phyloP scores from a whole-genome alignment of 2,329 filamentous ascomycete species.

The Teratosphaeria viscida region DNA sequence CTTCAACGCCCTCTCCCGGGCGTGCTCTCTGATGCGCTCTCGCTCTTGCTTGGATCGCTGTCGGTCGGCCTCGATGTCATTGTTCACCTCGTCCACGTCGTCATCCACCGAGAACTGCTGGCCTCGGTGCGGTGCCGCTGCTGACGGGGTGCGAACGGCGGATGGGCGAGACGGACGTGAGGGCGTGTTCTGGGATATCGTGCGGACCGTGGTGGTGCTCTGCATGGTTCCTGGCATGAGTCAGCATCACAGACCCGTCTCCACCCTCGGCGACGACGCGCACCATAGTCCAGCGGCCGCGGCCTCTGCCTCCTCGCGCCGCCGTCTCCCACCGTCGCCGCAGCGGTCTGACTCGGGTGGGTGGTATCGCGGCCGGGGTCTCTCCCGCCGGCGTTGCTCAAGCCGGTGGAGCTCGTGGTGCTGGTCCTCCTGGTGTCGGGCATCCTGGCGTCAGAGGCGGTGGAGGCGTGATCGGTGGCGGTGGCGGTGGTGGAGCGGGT shows the following conservation, averaged over 20 bases:
- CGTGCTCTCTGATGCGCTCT: constrained; percentile 12
- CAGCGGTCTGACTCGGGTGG: constrained; percentile 18
- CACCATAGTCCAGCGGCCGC: constrained; percentile 21
- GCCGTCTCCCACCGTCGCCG: constrained; percentile 7
- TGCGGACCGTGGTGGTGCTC: not conserved
- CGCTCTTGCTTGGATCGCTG: constrained; percentile 13
- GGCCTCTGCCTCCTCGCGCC: constrained; percentile 11
- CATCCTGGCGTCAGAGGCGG: not conserved
- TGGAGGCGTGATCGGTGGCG: not conserved
- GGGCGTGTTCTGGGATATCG: not conserved
- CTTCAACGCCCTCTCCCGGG: constrained; percentile 26
- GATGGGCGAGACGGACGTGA: constrained; percentile 36
- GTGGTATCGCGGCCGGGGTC: constrained; percentile 11
- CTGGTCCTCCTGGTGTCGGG: constrained; percentile 6
- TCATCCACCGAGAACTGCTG: constrained; percentile 89
- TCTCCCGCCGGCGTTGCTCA: constrained; percentile 1
- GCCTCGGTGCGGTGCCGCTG: constrained; percentile 63
- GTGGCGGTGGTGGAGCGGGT: not conserved
- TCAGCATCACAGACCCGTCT: not conserved
- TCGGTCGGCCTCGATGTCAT: constrained; percentile 45
- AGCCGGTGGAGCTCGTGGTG: constrained; percentile 6
- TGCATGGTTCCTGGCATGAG: not conserved
- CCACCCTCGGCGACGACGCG: not conserved
- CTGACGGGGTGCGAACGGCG: constrained; percentile 64
- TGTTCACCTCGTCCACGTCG: constrained; percentile 67